Evolutionary conservation across 768 basidiomycete genomes (phyloP), one percentile per base, ranked within the genome.

Genomic region (Mycena kentingensis): DNA sequence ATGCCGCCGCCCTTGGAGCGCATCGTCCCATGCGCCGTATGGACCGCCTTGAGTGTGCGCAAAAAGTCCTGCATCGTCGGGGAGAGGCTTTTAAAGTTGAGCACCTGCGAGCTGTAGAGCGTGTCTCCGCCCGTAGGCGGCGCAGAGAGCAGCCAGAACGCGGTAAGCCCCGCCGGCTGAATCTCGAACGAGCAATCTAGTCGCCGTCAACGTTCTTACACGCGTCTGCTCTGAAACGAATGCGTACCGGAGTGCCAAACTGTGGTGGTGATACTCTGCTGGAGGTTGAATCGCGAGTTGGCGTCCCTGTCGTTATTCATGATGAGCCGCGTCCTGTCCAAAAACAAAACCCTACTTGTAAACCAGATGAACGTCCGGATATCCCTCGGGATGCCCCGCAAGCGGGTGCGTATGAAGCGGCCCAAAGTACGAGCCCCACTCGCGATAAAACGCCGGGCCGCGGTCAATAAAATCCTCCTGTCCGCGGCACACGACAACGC

Each of bases 101-200:
- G 80, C 27, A 84, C 78, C 63, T 86, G 84, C 13, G 83, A 87
- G 0, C 80, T 78, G 72, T 87, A 89, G 35, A 87, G 70, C 0
- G 87, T 89, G 65, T 89, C 88, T 3, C 87, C 87, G 21, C 87
- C 85, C 5, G 79, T 80, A 37, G 73, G 69, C 50, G 90, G 78
- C 57, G 83, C 73, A 32, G 84, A 69, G 65, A 93, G 74, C 35
- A 95, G 76, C 79, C 90, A 93, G 66, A 94, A 85, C 2, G 88
- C 87, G 5, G 91, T 94, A 25, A 92, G 69, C 24, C 90, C 91
- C 2, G 90, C 90, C 18, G 91, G 91, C 66, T 93, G 90, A n/a
- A 83, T 75, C 69, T 94, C 92, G 66, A 93, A 93, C 2, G 85
- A 85, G 36, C 88, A 88, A 67, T 90, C 88, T 60, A 42, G 22